Base-by-base conservation (phyloP, 164 flowering plant species). In the Litsea cubeba region DNA sequence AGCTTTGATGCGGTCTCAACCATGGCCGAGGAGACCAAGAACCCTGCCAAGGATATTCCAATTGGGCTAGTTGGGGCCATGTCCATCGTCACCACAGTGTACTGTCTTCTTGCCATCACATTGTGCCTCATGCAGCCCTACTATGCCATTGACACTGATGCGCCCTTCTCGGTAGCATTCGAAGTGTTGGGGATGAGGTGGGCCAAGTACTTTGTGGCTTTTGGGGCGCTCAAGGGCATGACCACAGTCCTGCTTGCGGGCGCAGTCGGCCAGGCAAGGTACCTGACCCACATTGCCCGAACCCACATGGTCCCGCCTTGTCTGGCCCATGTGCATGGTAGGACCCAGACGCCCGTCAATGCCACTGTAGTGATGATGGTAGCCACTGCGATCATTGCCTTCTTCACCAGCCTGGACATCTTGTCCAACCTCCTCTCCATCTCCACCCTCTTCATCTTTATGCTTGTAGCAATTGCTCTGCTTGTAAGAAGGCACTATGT, bases 1-100 rank as follows among this genome's bases (percentile, higher is more conserved):
- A 91, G 95, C 1, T 90, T 88, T 70, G 93, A 90, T 49, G 88
- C 80, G 0, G 85, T 90, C 0, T 66, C 95, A 0, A 90, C 93
- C 8, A 75, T 90, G 88, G 95, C 91, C 0, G 95, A 90, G 76
- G 95, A 90, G 72, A 87, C 88, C 0, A 87, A 87, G 72, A 85
- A 90, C 60, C 95, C 95, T 0, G 87, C 78, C 0, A 62, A 78
- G 5, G 93, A 90, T 70, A 87, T 90, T 50, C 95, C 95, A 1
- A 83, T 90, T 35, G 95, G 95, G 1, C 83, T 90, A 1, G 76
- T 89, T 1, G 92, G 92, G 1, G 82, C 95, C 18, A 89, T 90
- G 91, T 69, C 74, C 5, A 69, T 87, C 65, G 79, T 77, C n/a
- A 83, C 83, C 18, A 0, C 69, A 1, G 24, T 71, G 0, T 90